Conservation (phyloP, 2,329 filamentous ascomycete species). For the Penicillium sp. region DNA sequence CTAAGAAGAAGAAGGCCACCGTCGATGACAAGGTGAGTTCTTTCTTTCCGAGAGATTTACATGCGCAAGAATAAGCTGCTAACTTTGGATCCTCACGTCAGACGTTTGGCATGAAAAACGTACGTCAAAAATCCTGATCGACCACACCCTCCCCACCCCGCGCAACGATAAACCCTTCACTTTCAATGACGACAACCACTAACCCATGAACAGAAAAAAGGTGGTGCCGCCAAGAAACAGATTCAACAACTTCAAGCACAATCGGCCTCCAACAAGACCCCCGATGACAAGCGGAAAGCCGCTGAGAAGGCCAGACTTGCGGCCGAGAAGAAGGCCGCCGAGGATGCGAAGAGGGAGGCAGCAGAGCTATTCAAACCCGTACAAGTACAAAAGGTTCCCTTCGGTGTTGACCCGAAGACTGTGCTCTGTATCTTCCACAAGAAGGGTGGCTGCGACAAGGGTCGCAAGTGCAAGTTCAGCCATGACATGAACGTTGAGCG, state of each 20-base stretch:
- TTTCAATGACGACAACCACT: slow-evolving; percentile 15
- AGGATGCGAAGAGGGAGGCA: slow-evolving; percentile 78
- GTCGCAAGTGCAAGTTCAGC: slow-evolving; percentile 95
- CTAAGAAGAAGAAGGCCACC: slow-evolving; percentile 54
- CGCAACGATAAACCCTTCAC: slow-evolving; percentile 2
- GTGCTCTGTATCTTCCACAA: slow-evolving; percentile 96
- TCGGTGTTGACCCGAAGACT: slow-evolving; percentile 97
- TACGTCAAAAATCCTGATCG: slow-evolving; percentile 38
- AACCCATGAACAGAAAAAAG: slow-evolving; percentile 71
- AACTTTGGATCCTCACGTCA: slow-evolving; percentile 28
- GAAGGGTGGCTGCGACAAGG: slow-evolving; percentile 96
- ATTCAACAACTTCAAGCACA: slow-evolving; percentile 83
- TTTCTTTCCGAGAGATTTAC: neutral
- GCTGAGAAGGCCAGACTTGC: slow-evolving; percentile 69
- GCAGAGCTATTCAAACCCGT: slow-evolving; percentile 87
- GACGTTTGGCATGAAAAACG: slow-evolving; percentile 99
- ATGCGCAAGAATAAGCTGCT: slow-evolving; percentile 13
- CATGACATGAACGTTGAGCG: slow-evolving; percentile 89
- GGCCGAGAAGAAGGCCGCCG: slow-evolving; percentile 88
- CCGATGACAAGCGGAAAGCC: slow-evolving; percentile 83
- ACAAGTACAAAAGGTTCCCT: slow-evolving; percentile 96
- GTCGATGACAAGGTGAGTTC: slow-evolving; percentile 76
- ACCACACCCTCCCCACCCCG: slow-evolving; percentile 3
- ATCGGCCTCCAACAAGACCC: slow-evolving; percentile 72
- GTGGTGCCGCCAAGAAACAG: slow-evolving; percentile 82